Evolutionary conservation across 371 early-diverging fungal species (phyloP).

Genomic region (Saksenaea vasiformis): DNA sequence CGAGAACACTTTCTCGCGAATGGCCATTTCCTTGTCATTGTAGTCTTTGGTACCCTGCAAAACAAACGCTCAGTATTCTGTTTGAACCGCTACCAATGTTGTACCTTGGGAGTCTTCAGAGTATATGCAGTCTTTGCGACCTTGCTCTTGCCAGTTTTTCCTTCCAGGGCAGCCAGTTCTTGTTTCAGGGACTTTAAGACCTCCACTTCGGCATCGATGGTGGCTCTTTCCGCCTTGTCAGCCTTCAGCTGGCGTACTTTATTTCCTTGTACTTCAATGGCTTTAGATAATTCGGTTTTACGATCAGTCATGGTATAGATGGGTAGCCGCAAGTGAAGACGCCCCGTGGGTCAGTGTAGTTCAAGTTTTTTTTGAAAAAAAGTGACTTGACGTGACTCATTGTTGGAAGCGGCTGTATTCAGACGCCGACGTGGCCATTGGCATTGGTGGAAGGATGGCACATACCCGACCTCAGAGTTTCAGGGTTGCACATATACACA

Average conservation of each 20-base stretch:
- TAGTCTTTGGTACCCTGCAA: constrained; percentile 92
- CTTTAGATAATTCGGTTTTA: constrained; percentile 50
- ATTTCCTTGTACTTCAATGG: constrained; percentile 64
- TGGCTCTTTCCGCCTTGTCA: constrained; percentile 57
- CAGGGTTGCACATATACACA: too few species aligned
- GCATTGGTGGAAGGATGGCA: too few species aligned
- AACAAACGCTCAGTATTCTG: not conserved
- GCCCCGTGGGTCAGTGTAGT: not conserved
- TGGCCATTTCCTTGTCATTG: constrained; percentile 89
- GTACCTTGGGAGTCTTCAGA: constrained; percentile 28
- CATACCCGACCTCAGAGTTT: too few species aligned
- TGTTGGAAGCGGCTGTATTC: not conserved
- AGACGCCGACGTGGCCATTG: too few species aligned
- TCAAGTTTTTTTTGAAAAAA: too few species aligned
- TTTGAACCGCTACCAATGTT: not conserved
- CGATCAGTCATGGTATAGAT: constrained; percentile 29
- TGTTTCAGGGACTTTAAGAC: constrained; percentile 63
- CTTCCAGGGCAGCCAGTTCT: constrained; percentile 53
- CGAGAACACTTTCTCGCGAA: constrained; percentile 87
- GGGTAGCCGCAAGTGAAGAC: not conserved
- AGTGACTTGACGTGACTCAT: not conserved
- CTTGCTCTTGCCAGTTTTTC: constrained; percentile 21
- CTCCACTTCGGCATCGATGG: constrained; percentile 61
- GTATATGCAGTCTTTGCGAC: constrained; percentile 46
- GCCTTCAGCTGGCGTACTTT: constrained; percentile 66